These are phyloP conservation scores for Pseudogymnoascus sp. DNA, from an alignment of 2,329 filamentous ascomycete genomes.

Conservation along the genomic window DNA sequence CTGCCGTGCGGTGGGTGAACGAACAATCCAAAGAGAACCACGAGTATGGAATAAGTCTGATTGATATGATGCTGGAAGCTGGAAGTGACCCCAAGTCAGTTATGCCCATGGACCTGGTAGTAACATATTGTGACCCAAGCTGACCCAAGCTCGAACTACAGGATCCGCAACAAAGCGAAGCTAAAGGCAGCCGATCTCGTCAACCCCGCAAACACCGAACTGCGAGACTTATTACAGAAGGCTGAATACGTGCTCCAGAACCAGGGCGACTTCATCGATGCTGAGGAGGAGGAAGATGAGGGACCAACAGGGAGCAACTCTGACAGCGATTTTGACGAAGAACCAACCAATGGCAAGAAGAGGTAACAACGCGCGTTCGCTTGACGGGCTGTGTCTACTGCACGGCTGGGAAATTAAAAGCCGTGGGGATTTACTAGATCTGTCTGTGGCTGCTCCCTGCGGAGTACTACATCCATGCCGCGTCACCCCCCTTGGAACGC, in stretches of 20 bases:
- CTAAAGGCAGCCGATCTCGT: slow-evolving; percentile 65
- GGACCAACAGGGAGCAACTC: neutral
- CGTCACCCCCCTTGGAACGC: slow-evolving; percentile 1
- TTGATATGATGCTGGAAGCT: slow-evolving; percentile 77
- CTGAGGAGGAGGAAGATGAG: slow-evolving; percentile 16
- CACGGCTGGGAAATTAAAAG: neutral
- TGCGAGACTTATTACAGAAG: slow-evolving; percentile 58
- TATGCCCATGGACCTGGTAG: neutral
- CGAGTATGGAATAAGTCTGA: slow-evolving; percentile 57
- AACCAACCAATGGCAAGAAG: slow-evolving; percentile 8
- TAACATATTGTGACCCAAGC: neutral
- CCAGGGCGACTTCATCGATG: slow-evolving; percentile 48
- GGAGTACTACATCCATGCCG: neutral
- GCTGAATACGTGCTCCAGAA: slow-evolving; percentile 61
- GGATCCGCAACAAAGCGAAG: slow-evolving; percentile 63
- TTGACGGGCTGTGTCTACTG: neutral
- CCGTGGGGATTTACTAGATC: neutral
- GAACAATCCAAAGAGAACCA: slow-evolving; percentile 55
- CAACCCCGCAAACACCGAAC: slow-evolving; percentile 59
- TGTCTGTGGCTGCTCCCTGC: neutral
- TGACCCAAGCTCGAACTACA: slow-evolving; percentile 15
- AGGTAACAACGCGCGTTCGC: slow-evolving; percentile 8
- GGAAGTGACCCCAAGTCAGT: slow-evolving; percentile 53
- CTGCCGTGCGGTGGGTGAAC: slow-evolving; percentile 72
- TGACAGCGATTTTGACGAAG: slow-evolving; percentile 7